A percentile compares a stretch with the other conserved stretches of the same genome.
phyloP scores from a whole-genome alignment of 805 yeast species.

The Wickerhamiella domercqiae region DNA sequence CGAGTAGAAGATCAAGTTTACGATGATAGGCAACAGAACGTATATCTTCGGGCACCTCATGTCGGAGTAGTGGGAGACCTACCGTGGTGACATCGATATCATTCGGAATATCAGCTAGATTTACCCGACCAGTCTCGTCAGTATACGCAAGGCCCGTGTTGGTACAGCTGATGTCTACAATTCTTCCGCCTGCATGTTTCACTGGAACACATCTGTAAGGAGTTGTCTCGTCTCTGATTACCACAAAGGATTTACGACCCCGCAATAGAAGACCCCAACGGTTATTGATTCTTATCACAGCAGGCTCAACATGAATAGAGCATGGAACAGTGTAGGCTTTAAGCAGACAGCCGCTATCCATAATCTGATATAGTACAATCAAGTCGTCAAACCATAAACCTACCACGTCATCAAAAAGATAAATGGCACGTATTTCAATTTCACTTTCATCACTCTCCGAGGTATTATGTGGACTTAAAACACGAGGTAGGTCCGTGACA shows the following conservation, averaged over 20 bases:
- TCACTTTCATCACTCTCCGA: background rate
- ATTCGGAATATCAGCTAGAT: background rate
- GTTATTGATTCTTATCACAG: slow-evolving; percentile 7
- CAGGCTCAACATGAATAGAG: slow-evolving; percentile 8
- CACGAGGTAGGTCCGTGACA: background rate
- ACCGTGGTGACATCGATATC: background rate
- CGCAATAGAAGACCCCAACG: slow-evolving; percentile 7
- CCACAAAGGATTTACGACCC: slow-evolving; percentile 5
- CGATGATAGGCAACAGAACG: background rate
- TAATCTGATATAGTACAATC: slow-evolving; percentile 11
- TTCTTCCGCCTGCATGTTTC: slow-evolving; percentile 2
- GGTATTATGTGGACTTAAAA: background rate
- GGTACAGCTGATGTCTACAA: slow-evolving; percentile 3
- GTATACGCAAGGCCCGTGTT: background rate
- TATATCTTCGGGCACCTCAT: background rate
- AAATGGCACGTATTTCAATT: slow-evolving; percentile 4
- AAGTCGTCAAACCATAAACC: slow-evolving; percentile 12
- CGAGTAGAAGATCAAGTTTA: background rate
- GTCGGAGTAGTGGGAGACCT: background rate
- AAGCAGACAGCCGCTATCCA: slow-evolving; percentile 3
- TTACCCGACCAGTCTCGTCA: background rate
- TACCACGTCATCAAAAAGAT: slow-evolving; percentile 4
- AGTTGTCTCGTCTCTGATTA: slow-evolving; percentile 6
- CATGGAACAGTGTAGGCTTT: slow-evolving; percentile 11
- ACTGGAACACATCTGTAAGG: slow-evolving; percentile 8